Percentiles rank a stretch among this genome's conserved stretches.
These are phyloP conservation scores for Ascochyta pisi DNA, from an alignment of 2,329 filamentous ascomycete genomes.

Conservation along the genomic window DNA sequence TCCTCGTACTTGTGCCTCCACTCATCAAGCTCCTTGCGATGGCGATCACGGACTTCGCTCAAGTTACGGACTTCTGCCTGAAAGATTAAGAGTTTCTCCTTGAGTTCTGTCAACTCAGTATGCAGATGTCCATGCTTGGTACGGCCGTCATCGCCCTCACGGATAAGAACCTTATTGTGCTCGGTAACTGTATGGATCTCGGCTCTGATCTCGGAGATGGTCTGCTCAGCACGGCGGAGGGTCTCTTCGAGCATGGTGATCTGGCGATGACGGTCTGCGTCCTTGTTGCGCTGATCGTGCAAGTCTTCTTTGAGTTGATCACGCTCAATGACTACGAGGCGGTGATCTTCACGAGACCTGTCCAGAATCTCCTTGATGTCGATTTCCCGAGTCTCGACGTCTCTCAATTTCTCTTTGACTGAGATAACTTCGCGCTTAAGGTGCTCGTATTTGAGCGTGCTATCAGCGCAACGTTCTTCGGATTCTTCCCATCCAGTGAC, in stretches of 20 bases:
- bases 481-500: conserved; percentile 28
- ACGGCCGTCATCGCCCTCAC: conserved; percentile 28
- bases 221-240: conserved; percentile 28
- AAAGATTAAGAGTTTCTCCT: conserved; percentile 25
- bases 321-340: conserved; percentile 30
- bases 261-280: conserved; percentile 26
- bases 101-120: conserved; percentile 21
- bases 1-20: conserved; percentile 37
- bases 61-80: conserved; percentile 32
- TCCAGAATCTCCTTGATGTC: conserved; percentile 28
- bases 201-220: conserved; percentile 19
- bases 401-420: conserved; percentile 31
- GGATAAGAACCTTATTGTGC: conserved; percentile 24
- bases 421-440: conserved; percentile 33
- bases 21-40: conserved; percentile 26
- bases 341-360: conserved; percentile 28
- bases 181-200: conserved; percentile 28
- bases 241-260: conserved; percentile 29
- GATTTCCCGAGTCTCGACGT: conserved; percentile 26
- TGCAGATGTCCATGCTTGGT: conserved; percentile 25
- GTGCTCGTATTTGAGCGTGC: conserved; percentile 33
- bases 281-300: conserved; percentile 27
- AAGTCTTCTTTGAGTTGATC: conserved; percentile 34
- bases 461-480: conserved; percentile 27
- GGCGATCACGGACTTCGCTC: conserved; percentile 28